Evolutionary conservation across 1,139 yeast genomes (phyloP).

Genomic region (Lodderomyces parapsilosis): DNA sequence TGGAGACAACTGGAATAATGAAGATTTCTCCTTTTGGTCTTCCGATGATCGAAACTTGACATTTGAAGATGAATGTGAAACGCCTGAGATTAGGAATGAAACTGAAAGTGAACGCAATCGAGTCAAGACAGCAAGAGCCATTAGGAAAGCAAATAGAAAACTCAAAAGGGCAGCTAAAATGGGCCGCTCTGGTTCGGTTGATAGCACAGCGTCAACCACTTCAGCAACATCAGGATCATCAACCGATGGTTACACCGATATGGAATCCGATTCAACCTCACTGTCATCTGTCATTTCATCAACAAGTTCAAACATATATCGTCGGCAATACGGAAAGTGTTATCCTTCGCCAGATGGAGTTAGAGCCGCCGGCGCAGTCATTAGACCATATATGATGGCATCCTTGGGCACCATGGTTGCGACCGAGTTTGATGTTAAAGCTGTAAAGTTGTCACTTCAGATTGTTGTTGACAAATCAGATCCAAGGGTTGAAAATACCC

Average conservation of each 20-base stretch:
- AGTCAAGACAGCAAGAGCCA: neutral
- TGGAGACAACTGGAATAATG: conserved; percentile 95
- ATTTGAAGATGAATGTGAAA: conserved; percentile 13
- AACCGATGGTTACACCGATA: neutral
- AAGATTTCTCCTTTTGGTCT: conserved; percentile 87
- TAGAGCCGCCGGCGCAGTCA: conserved; percentile 66
- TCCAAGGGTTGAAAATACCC: conserved; percentile 17
- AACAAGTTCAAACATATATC: conserved; percentile 24
- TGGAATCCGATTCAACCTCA: conserved; percentile 5
- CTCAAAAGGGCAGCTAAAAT: neutral
- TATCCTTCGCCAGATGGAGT: conserved; percentile 57
- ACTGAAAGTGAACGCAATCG: neutral
- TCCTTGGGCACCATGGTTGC: conserved; percentile 51
- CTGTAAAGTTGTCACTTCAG: conserved; percentile 46
- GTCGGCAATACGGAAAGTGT: conserved; percentile 22
- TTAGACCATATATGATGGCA: conserved; percentile 70
- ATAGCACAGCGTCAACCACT: conserved; percentile 1
- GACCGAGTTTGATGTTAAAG: conserved; percentile 56
- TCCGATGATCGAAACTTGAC: conserved; percentile 51
- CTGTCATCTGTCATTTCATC: conserved; percentile 16
- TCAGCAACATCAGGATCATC: neutral
- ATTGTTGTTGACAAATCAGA: conserved; percentile 26
- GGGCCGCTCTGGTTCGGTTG: conserved; percentile 2
- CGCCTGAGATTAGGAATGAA: conserved; percentile 1
- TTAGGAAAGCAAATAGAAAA: conserved; percentile 3